phyloP scores from a whole-genome alignment of 192 early-diverging fungal genomes.

The Gonapodya prolifera region DNA sequence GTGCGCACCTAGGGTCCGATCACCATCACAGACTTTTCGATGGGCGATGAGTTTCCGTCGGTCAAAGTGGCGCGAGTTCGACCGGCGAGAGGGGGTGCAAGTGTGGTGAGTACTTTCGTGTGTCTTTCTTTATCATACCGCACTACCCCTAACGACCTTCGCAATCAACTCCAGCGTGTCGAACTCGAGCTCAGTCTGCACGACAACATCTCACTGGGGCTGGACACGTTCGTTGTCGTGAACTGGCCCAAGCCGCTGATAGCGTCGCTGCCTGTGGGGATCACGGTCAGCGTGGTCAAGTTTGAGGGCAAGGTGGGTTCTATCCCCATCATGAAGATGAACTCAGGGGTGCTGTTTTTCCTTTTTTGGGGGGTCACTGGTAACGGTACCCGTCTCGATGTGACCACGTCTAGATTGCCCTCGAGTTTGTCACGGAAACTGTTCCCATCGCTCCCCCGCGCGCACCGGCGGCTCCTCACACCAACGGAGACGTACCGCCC shows the following conservation, averaged over 20 bases:
- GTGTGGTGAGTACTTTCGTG: conserved; percentile 14
- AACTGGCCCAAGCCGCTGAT: conserved; percentile 88
- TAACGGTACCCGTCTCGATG: background rate
- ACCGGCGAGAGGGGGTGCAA: conserved; percentile 25
- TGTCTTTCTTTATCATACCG: conserved; percentile 5
- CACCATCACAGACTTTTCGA: conserved; percentile 38
- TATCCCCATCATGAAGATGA: background rate
- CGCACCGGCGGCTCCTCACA: background rate
- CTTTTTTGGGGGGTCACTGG: background rate
- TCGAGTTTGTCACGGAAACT: conserved; percentile 33
- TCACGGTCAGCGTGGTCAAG: conserved; percentile 69
- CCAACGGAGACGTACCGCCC: background rate
- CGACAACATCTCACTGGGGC: conserved; percentile 85
- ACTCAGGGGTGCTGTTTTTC: background rate
- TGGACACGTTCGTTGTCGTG: conserved; percentile 82
- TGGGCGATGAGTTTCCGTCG: conserved; percentile 43
- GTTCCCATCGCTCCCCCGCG: background rate
- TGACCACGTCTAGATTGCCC: conserved; percentile 17
- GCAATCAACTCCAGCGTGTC: conserved; percentile 29
- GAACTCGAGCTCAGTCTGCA: conserved; percentile 76
- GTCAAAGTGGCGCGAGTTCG: conserved; percentile 25
- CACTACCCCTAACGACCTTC: conserved; percentile 2
- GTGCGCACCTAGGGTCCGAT: conserved; percentile 32
- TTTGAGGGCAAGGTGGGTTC: conserved; percentile 76
- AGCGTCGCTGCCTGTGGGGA: conserved; percentile 82